Evolutionary conservation across 1,139 yeast genomes (phyloP).

Genomic region (Suhomyces maxii): DNA sequence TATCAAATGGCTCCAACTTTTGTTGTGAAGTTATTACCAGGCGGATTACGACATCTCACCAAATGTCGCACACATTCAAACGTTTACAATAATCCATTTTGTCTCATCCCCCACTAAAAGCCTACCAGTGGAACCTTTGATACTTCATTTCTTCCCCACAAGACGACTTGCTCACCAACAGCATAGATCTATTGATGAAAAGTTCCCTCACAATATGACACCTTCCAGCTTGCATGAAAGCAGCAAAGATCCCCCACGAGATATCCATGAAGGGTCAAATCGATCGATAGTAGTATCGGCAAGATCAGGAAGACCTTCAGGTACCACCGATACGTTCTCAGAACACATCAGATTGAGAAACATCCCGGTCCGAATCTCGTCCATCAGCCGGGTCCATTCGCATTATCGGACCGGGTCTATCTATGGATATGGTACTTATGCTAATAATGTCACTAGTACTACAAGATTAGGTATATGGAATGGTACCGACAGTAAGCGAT

Average conservation of each 20-base stretch:
- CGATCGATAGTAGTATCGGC: not conserved
- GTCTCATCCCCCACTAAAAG: too few relatives aligned
- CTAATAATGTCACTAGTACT: constrained; percentile 1
- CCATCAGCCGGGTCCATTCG: not conserved
- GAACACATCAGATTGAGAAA: constrained; percentile 4
- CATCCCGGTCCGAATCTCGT: not conserved
- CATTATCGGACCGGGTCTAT: not conserved
- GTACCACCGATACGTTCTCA: constrained; percentile 1
- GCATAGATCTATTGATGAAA: too few relatives aligned
- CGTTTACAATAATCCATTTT: too few relatives aligned
- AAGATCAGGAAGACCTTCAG: not conserved
- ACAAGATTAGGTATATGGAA: constrained; percentile 7
- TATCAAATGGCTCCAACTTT: too few relatives aligned
- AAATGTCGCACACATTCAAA: too few relatives aligned
- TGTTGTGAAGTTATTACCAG: too few relatives aligned
- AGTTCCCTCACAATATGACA: not conserved
- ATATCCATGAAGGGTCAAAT: too few relatives aligned
- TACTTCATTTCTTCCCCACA: too few relatives aligned
- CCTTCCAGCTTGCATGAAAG: not conserved
- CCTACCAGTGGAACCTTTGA: too few relatives aligned
- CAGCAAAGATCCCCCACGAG: not conserved
- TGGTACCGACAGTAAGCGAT: constrained; percentile 9
- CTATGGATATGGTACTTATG: not conserved
- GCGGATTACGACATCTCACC: too few relatives aligned
- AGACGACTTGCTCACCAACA: too few relatives aligned